Base-by-base conservation (phyloP, 352 stramenopile genomes). In the Phytophthora sp. region DNA sequence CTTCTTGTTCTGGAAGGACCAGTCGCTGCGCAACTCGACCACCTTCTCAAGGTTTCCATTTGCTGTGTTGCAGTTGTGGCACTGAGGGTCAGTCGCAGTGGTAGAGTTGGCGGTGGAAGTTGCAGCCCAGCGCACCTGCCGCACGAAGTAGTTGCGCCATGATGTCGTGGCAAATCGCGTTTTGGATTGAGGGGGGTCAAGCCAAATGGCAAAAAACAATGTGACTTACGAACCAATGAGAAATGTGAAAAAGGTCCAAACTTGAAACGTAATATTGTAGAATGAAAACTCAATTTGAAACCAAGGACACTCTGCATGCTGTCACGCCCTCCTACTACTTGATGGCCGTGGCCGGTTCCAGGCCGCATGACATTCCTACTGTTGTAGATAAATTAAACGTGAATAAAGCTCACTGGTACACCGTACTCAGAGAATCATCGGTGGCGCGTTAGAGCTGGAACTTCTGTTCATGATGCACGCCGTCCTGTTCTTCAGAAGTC, bases 1-100 rank as follows among this genome's bases (percentile, higher is more conserved):
- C 72, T 91, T 93, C 64, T 93, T 93, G 73, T 93, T 93, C 68
- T 93, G 82, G 52, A 77, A 81, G 51, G 64, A 74, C 80, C 82
- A 91, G 43, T 91, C 72, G 26, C 78, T 80, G 38, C 80, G 75
- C 24, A 93, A 51, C 59, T 87, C 76, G 44, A 78, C 80, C 21
- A 91, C 82, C 65, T 86, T 88, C 39, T 91, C 84, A 18, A 93
- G 62, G 46, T 93, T 74, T 23, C 84, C 82, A 54, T 87, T 91
- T 11, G 66, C 84, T 92, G 27, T 31, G 11, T 50, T 37, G 17
- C 8, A 52, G 27, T 10, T 43, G 17, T 15, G n/a, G 13, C 2
- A 26, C 28, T 12, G 30, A 34, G 34, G n/a, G 24, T 15, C 12
- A 27, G 20, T 34, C 43, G 34, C 34, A 13, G 37, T 26, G 18